Conservation (phyloP, 768 basidiomycete species). For the Leccinum disarticulatum region DNA sequence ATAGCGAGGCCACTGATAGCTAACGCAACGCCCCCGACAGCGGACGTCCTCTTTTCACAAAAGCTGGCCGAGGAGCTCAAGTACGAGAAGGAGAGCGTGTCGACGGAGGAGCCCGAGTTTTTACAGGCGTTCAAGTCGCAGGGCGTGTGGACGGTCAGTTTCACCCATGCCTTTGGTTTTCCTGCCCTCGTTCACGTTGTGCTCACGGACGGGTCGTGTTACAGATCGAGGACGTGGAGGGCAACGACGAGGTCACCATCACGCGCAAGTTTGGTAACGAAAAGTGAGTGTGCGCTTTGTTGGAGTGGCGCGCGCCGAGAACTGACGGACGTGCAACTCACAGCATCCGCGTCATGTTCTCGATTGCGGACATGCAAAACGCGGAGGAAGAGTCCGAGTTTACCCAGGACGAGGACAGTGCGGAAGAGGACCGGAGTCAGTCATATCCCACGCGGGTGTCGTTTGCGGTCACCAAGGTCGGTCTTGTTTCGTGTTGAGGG, state of each 20-base stretch:
- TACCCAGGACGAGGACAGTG: constrained; percentile 35
- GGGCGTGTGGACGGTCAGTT: constrained; percentile 72
- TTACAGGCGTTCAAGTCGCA: constrained; percentile 69
- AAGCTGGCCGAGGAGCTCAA: constrained; percentile 81
- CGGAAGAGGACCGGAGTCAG: constrained; percentile 30
- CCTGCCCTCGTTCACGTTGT: neutral
- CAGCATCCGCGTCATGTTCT: constrained; percentile 57
- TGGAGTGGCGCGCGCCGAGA: neutral
- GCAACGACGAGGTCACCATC: constrained; percentile 80
- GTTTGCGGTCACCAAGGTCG: constrained; percentile 82
- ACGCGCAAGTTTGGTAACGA: constrained; percentile 90
- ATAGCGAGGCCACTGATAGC: neutral
- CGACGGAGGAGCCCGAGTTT: constrained; percentile 63
- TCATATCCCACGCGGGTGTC: constrained; percentile 77
- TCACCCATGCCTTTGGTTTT: too few species aligned
- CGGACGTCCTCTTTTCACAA: constrained; percentile 70
- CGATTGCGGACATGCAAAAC: constrained; percentile 3
- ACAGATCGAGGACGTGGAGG: constrained; percentile 67
- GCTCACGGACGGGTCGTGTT: neutral
- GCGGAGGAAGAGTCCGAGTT: constrained; percentile 22
- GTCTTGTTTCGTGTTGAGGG: constrained; percentile 1
- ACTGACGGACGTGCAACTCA: neutral
- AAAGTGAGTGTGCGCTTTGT: constrained; percentile 51
- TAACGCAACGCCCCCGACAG: constrained; percentile 34
- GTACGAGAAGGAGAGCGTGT: constrained; percentile 71